Percentiles rank a stretch among this genome's conserved stretches.
Conservation (phyloP, 345 rosid species). For the Anacardium occidentale region DNA sequence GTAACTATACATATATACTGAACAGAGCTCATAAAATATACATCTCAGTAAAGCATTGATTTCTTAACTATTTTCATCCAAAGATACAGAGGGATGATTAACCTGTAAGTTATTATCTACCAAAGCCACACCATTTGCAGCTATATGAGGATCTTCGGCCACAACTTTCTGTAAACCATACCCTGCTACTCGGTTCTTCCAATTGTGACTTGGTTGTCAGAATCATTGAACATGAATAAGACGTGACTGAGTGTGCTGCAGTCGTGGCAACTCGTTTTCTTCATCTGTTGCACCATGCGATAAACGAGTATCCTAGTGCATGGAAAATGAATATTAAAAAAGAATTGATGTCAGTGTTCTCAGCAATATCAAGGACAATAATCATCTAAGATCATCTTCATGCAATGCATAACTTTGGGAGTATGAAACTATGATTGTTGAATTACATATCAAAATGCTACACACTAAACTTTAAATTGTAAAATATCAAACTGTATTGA, state of each 20-base stretch:
- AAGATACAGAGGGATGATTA: background rate
- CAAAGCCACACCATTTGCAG: background rate
- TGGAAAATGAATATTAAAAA: background rate
- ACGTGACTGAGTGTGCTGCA: slow-evolving; percentile 27
- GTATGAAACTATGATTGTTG: too few relatives aligned
- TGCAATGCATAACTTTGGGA: background rate
- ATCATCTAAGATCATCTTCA: background rate
- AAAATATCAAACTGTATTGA: background rate
- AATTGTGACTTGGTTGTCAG: background rate
- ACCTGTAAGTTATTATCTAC: background rate
- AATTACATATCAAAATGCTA: too few relatives aligned
- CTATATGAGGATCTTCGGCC: background rate
- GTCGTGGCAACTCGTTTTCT: slow-evolving; percentile 45
- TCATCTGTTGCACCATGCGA: slow-evolving; percentile 32
- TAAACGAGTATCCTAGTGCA: slow-evolving; percentile 30
- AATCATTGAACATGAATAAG: slow-evolving; percentile 25
- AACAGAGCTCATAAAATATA: background rate
- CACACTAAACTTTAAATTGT: too few relatives aligned
- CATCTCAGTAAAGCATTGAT: background rate
- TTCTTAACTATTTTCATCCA: background rate
- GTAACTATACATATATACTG: background rate
- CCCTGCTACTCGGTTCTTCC: background rate
- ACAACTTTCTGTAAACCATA: background rate
- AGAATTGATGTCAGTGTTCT: background rate
- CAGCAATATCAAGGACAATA: background rate